Base-by-base conservation (phyloP, 306 rosid species). In the Glycyrrhiza uralensis region DNA sequence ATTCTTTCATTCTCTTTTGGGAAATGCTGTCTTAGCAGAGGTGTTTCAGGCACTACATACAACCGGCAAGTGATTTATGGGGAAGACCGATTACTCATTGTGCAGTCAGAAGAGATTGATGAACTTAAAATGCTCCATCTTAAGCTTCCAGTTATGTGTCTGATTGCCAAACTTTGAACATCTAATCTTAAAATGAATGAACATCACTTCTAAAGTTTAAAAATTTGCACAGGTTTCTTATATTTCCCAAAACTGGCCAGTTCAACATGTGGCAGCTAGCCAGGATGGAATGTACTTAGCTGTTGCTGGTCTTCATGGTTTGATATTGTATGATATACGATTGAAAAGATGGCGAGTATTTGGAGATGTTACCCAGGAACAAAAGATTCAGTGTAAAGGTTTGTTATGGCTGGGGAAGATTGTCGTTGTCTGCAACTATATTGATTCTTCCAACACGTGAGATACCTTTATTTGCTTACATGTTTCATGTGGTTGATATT, bases 331-430 rank as follows among this genome's bases (percentile, higher is more conserved):
- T 36, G 98, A 94, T 67, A 91, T 94, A 75, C 92, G 92, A 26
- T 52, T 87, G 72, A 91, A 85, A 84, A 89, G 84, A 57, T 94
- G 98, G 98, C 83, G 98, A 50, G 96, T 91, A 15, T 91, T 94
- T 75, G 97, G 98, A 39, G 98, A 94, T 87, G 87, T 94, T 80
- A 87, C 91, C 17, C 96, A 89, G 82, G 98, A 94, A 57, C 98
- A 94, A 79, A 89, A 83, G 81, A 89, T 94, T 82, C 90, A 87
- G 85, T 89, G 97, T 83, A 86, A 87, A 81, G 98, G 98, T 82
- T 86, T 91, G 89, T 83, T 91, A 65, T 94, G 98, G 97, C 71
- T 94, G 92, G 97, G 98, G 81, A 94, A 89, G 96, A 87, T 94
- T 79, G 92, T 94, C 41, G 92, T 91, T 29, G 95, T 89, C 85